These are phyloP conservation scores for Didymella sp. DNA, from an alignment of 2,329 filamentous ascomycete genomes.

Conservation along the genomic window DNA sequence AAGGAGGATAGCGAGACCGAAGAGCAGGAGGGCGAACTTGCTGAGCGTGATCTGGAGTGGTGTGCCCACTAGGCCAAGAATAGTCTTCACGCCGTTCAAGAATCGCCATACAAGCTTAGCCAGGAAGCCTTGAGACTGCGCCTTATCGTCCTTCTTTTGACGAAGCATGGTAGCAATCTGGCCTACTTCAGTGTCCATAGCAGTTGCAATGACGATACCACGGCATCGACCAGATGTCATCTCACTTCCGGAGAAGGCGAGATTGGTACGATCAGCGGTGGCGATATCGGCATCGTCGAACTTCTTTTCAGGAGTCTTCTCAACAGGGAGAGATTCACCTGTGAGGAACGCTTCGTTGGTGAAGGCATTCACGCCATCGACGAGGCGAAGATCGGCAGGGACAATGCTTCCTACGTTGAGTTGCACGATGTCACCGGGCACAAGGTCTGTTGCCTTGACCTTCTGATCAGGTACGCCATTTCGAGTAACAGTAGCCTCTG, in stretches of 20 bases:
- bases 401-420: constrained; percentile 65
- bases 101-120: constrained; percentile 37
- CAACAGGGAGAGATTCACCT: constrained; percentile 74
- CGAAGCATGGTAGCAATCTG: constrained; percentile 75
- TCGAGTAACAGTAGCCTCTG: constrained; percentile 49
- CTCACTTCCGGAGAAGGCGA: constrained; percentile 75
- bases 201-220: constrained; percentile 73
- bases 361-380: constrained; percentile 74
- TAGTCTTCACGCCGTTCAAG: constrained; percentile 52
- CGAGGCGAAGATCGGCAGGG: constrained; percentile 68
- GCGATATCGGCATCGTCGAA: constrained; percentile 62
- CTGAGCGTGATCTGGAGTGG: constrained; percentile 85
- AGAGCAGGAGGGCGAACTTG: constrained; percentile 82
- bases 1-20: constrained; percentile 74
- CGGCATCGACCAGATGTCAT: constrained; percentile 73
- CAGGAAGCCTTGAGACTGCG: constrained; percentile 57
- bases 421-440: constrained; percentile 51
- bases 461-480: constrained; percentile 44
- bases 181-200: constrained; percentile 77
- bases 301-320: constrained; percentile 65
- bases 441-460: constrained; percentile 48
- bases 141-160: constrained; percentile 61
- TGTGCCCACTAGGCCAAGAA: constrained; percentile 76
- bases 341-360: constrained; percentile 79
- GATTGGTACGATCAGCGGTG: constrained; percentile 70